Conservation (phyloP, 495 filamentous ascomycete species). For the Penicillium coprophilum region DNA sequence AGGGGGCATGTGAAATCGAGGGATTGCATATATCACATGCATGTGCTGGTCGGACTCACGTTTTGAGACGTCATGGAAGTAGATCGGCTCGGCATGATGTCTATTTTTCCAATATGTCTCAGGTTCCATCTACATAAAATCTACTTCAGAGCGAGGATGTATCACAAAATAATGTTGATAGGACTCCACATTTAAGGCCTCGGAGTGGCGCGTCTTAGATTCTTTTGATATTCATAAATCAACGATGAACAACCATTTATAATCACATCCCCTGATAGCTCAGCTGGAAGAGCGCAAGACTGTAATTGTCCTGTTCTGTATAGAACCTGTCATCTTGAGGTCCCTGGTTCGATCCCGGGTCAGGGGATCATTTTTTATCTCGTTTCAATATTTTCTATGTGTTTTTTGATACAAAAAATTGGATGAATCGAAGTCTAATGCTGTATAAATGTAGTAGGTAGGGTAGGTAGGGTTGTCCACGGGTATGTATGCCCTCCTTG, state of each 20-base stretch:
- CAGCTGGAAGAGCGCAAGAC: slow-evolving; percentile 22
- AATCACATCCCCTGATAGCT: slow-evolving; percentile 1
- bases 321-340: slow-evolving; percentile 5
- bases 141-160: neutral
- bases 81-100: neutral
- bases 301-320: neutral
- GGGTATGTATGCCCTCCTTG: neutral
- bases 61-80: slow-evolving; percentile 1
- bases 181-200: neutral
- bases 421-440: no score
- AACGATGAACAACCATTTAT: accelerated
- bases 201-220: no score
- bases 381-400: neutral
- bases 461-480: neutral
- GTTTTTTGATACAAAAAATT: no score
- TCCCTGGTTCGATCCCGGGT: slow-evolving; percentile 11
- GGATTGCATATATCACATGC: neutral
- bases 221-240: neutral
- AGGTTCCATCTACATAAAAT: neutral
- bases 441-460: no score
- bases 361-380: slow-evolving; percentile 5
- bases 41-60: neutral
- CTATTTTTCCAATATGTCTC: neutral
- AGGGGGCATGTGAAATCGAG: slow-evolving; percentile 5
- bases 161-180: neutral